A percentile compares a stretch with the other conserved stretches of the same genome.
phyloP scores from a whole-genome alignment of 306 rosid genomes.

The Cyamopsis tetragonoloba region DNA sequence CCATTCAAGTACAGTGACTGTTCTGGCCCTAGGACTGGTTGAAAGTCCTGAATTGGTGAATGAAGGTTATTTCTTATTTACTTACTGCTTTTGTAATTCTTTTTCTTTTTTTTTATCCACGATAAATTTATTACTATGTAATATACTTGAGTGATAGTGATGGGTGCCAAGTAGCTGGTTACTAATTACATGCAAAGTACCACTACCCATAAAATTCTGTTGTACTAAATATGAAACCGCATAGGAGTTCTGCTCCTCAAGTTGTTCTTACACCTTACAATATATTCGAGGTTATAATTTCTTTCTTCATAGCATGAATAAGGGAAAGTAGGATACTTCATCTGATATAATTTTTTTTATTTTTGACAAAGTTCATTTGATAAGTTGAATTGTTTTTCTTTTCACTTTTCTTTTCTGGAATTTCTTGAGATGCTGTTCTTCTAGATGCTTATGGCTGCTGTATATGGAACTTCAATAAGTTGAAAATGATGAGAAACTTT shows the following conservation, averaged over 20 bases:
- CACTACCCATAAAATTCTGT: slow-evolving; percentile 25
- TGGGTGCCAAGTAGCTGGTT: slow-evolving; percentile 14
- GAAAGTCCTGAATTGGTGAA: slow-evolving; percentile 20
- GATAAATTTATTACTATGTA: slow-evolving; percentile 37
- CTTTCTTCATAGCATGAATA: neutral
- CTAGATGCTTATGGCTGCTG: neutral
- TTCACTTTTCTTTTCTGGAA: neutral
- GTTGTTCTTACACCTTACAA: slow-evolving; percentile 25
- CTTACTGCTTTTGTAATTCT: slow-evolving; percentile 10
- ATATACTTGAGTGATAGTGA: slow-evolving; percentile 31
- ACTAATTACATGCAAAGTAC: slow-evolving; percentile 24
- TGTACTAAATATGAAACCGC: slow-evolving; percentile 28
- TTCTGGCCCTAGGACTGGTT: slow-evolving; percentile 10
- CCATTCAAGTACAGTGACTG: slow-evolving; percentile 26
- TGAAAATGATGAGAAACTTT: neutral
- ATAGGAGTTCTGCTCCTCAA: slow-evolving; percentile 21
- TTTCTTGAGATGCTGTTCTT: neutral
- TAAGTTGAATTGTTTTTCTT: neutral
- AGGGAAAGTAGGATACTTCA: neutral
- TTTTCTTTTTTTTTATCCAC: slow-evolving; percentile 24
- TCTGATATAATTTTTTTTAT: too few species aligned
- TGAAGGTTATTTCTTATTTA: slow-evolving; percentile 21
- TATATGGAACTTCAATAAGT: neutral
- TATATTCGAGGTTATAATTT: slow-evolving; percentile 22
- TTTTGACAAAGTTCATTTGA: too few species aligned